phyloP scores from a whole-genome alignment of 768 basidiomycete species.

The Boletus subcaerulescens region DNA sequence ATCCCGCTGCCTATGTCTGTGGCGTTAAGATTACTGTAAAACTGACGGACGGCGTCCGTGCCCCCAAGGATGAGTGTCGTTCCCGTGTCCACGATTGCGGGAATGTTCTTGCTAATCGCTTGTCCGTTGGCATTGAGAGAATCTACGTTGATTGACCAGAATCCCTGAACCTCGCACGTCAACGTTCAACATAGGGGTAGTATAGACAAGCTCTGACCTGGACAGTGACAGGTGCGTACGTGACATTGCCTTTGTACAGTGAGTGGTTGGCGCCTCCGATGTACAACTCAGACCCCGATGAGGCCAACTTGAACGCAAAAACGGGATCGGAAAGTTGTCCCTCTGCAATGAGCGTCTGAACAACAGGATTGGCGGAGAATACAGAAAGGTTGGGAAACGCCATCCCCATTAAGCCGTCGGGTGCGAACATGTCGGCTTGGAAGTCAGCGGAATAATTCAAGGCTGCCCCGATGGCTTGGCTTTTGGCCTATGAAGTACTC shows the following conservation, averaged over 20 bases:
- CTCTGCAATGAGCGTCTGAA: conserved; percentile 43
- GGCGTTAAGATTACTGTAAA: conserved; percentile 32
- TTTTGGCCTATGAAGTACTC: conserved; percentile 20
- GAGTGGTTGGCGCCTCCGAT: conserved; percentile 42
- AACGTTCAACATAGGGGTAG: neutral
- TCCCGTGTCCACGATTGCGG: conserved; percentile 50
- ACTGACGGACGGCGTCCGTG: conserved; percentile 28
- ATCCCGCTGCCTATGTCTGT: conserved; percentile 31
- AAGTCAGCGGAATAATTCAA: conserved; percentile 16
- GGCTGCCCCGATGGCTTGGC: conserved; percentile 25
- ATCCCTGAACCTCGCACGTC: conserved; percentile 14
- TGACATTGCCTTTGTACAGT: conserved; percentile 38
- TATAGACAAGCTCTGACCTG: conserved; percentile 20
- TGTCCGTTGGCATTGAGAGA: conserved; percentile 24
- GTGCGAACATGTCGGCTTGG: conserved; percentile 7
- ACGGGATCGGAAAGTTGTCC: conserved; percentile 30
- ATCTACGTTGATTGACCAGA: conserved; percentile 21
- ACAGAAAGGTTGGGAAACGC: conserved; percentile 38
- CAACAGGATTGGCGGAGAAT: conserved; percentile 35
- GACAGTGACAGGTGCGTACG: conserved; percentile 33
- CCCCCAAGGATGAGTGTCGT: conserved; percentile 44
- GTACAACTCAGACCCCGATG: conserved; percentile 34
- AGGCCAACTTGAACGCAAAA: conserved; percentile 41
- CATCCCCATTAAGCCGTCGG: conserved; percentile 42
- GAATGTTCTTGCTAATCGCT: neutral